Conservation (phyloP, 108 stramenopile genomes). For the Cyclostephanos tholiformis region DNA sequence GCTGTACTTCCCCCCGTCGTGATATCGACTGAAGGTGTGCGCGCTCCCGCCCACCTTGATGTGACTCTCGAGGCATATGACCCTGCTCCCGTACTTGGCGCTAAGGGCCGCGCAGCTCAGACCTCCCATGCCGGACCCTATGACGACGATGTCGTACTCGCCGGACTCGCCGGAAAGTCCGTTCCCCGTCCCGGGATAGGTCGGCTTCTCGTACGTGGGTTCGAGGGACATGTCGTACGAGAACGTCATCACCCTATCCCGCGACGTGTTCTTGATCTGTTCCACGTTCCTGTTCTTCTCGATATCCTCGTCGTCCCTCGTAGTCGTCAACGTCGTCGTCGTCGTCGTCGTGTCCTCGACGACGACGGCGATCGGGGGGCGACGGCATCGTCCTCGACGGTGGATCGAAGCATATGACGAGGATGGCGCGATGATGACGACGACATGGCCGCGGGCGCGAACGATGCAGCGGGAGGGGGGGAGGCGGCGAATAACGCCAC, state of each 20-base stretch:
- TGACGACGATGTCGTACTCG: slow-evolving; percentile 88
- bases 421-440: background rate
- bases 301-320: background rate
- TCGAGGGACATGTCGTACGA: slow-evolving; percentile 89
- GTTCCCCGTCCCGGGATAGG: slow-evolving; percentile 90
- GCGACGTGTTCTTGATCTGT: slow-evolving; percentile 84
- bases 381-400: too few species aligned
- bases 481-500: background rate
- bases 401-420: too few species aligned
- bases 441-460: too few species aligned
- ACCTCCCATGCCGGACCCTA: slow-evolving; percentile 91
- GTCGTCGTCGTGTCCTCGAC: too few species aligned
- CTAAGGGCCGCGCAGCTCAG: slow-evolving; percentile 78
- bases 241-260: slow-evolving; percentile 90
- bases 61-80: slow-evolving; percentile 82
- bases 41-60: slow-evolving; percentile 90
- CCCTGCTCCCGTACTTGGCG: slow-evolving; percentile 84
- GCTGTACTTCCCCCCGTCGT: slow-evolving; percentile 86
- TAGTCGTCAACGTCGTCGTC: background rate
- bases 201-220: slow-evolving; percentile 87
- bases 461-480: slow-evolving; percentile 20
- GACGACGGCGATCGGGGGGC: too few species aligned
- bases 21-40: slow-evolving; percentile 84
- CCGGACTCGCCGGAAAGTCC: slow-evolving; percentile 81
- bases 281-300: slow-evolving; percentile 71